A percentile compares a stretch with the other conserved stretches of the same genome.
These are phyloP conservation scores for Cladorrhinum samala DNA, from an alignment of 495 filamentous ascomycete genomes.

Conservation along the genomic window DNA sequence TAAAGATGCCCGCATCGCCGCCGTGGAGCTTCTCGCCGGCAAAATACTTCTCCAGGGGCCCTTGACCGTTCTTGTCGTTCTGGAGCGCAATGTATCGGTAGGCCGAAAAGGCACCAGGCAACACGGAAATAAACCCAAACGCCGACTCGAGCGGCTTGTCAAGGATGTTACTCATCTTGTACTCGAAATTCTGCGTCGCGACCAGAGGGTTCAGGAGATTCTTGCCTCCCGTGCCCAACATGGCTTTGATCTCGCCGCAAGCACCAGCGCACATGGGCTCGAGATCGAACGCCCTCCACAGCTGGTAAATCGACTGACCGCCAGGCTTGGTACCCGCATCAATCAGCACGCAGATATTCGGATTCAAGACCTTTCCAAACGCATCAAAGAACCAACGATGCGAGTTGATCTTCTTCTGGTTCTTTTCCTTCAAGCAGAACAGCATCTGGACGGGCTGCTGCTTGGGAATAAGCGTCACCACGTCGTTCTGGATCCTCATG, in stretches of 20 bases:
- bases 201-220: constrained; percentile 91
- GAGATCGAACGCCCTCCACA: constrained; percentile 98
- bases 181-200: constrained; percentile 98
- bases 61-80: constrained; percentile 89
- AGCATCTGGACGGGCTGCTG: constrained; percentile 90
- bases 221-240: constrained; percentile 82
- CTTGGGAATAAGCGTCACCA: constrained; percentile 72
- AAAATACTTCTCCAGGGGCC: constrained; percentile 95
- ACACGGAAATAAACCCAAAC: constrained; percentile 95
- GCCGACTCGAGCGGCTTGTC: constrained; percentile 97
- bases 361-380: constrained; percentile 86
- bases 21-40: constrained; percentile 97
- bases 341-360: constrained; percentile 93
- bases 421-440: constrained; percentile 99
- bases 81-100: constrained; percentile 93
- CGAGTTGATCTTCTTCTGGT: constrained; percentile 99
- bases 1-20: constrained; percentile 90
- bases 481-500: constrained; percentile 78
- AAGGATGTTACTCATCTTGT: constrained; percentile 99
- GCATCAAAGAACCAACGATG: constrained; percentile 99
- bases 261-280: constrained; percentile 96
- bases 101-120: constrained; percentile 96
- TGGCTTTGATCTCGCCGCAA: constrained; percentile 98
- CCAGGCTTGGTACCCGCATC: constrained; percentile 95
- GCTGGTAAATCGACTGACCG: constrained; percentile 86